Conservation (phyloP, 768 basidiomycete species). For the Suillus weaverae region DNA sequence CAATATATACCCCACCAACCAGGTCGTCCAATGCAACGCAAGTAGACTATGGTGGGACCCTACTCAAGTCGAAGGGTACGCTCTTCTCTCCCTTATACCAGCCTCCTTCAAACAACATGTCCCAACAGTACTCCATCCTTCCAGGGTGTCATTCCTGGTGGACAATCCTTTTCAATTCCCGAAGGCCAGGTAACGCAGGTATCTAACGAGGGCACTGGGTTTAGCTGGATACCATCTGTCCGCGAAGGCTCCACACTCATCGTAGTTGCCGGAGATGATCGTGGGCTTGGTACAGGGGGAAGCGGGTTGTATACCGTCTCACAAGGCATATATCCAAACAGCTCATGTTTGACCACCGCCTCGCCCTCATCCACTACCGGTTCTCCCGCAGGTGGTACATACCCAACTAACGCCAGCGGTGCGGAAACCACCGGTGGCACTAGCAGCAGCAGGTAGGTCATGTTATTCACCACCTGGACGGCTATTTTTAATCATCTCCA, state of each 20-base stretch:
- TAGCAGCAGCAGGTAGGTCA: constrained; percentile 27
- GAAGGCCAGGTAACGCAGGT: constrained; percentile 46
- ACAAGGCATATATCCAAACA: constrained; percentile 47
- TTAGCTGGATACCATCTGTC: constrained; percentile 65
- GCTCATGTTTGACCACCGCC: constrained; percentile 51
- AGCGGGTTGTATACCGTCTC: constrained; percentile 58
- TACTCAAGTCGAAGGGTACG: constrained; percentile 53
- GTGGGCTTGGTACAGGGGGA: constrained; percentile 70
- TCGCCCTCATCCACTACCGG: constrained; percentile 82
- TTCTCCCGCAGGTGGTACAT: constrained; percentile 70
- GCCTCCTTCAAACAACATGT: background rate
- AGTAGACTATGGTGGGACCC: constrained; percentile 70
- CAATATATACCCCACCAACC: constrained; percentile 59
- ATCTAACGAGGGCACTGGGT: constrained; percentile 55
- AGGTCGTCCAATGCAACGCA: constrained; percentile 62
- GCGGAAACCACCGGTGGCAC: constrained; percentile 24
- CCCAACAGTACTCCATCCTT: constrained; percentile 54
- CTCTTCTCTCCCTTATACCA: constrained; percentile 2
- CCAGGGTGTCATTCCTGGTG: constrained; percentile 77
- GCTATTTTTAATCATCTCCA: constrained; percentile 4
- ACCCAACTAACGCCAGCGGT: constrained; percentile 55
- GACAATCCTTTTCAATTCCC: constrained; percentile 70
- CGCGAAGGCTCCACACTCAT: constrained; percentile 66
- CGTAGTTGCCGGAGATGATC: constrained; percentile 63
- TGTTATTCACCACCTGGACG: background rate